Percentiles rank a stretch among this genome's conserved stretches.
Evolutionary conservation across 1,139 yeast species (phyloP).

Genomic region (Geotrichum fermentans): DNA sequence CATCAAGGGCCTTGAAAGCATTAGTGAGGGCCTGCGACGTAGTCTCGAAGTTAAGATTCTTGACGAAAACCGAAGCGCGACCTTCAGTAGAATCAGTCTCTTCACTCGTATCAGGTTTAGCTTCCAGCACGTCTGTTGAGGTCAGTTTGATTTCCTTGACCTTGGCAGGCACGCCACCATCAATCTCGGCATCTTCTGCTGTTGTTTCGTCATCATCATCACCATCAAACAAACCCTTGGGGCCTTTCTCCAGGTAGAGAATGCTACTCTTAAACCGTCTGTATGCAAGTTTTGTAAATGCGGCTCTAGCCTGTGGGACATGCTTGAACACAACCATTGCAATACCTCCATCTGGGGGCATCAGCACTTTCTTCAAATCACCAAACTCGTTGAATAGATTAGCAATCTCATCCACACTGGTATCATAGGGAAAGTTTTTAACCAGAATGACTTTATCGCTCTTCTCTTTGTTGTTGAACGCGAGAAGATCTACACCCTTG

Average conservation of each 20-base stretch:
- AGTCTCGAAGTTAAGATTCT: constrained; percentile 85
- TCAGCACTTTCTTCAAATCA: constrained; percentile 67
- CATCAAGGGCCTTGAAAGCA: constrained; percentile 65
- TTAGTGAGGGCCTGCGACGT: constrained; percentile 53
- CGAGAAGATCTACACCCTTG: constrained; percentile 77
- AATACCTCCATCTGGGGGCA: constrained; percentile 97
- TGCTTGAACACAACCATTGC: constrained; percentile 92
- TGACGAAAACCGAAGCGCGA: constrained; percentile 81
- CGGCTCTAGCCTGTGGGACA: constrained; percentile 78
- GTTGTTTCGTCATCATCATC: constrained; percentile 38
- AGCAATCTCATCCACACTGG: constrained; percentile 71
- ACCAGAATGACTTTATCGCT: constrained; percentile 79
- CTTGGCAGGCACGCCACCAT: constrained; percentile 26
- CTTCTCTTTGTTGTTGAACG: constrained; percentile 65
- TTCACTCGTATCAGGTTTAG: constrained; percentile 39
- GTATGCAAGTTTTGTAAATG: constrained; percentile 81
- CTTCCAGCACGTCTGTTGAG: constrained; percentile 32
- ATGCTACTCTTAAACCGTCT: constrained; percentile 83
- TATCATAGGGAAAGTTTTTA: constrained; percentile 86
- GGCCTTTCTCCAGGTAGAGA: constrained; percentile 89
- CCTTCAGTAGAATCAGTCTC: constrained; percentile 50
- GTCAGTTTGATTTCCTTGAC: constrained; percentile 36
- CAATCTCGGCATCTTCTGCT: constrained; percentile 39
- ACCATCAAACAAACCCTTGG: constrained; percentile 63
- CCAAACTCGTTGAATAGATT: constrained; percentile 80